Evolutionary conservation across 768 basidiomycete genomes (phyloP).

Genomic region (Boletellus ananas): DNA sequence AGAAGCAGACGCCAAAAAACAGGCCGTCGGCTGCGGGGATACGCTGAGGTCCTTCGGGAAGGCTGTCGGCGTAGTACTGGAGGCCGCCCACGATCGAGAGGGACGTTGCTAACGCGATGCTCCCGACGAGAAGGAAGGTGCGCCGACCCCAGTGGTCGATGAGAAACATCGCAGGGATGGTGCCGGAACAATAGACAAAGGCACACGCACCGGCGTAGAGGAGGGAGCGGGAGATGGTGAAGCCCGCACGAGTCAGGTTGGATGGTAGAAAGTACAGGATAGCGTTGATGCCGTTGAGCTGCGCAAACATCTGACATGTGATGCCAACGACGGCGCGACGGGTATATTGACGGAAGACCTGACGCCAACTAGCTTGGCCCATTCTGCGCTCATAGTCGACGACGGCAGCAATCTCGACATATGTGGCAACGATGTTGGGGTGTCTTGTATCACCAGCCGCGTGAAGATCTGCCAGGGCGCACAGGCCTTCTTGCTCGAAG

Average conservation of each 20-base stretch:
- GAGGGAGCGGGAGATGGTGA: conserved; percentile 40
- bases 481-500: conserved; percentile 46
- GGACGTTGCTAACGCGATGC: conserved; percentile 39
- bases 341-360: conserved; percentile 49
- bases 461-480: conserved; percentile 55
- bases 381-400: conserved; percentile 38
- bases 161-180: conserved; percentile 50
- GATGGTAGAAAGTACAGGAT: conserved; percentile 57
- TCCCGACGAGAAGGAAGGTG: conserved; percentile 46
- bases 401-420: conserved; percentile 38
- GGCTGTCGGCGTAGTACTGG: conserved; percentile 41
- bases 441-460: conserved; percentile 45
- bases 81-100: conserved; percentile 51
- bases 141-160: conserved; percentile 54
- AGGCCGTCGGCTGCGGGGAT: conserved; percentile 34
- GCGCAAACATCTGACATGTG: conserved; percentile 52
- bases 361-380: conserved; percentile 43
- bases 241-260: conserved; percentile 49
- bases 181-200: conserved; percentile 46
- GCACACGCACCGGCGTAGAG: conserved; percentile 47
- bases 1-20: conserved; percentile 48
- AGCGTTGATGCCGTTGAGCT: conserved; percentile 55
- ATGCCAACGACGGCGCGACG: conserved; percentile 49
- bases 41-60: conserved; percentile 33
- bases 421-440: conserved; percentile 42